phyloP scores from a whole-genome alignment of 2,329 filamentous ascomycete genomes.

The Akanthomyces dipterigenus region DNA sequence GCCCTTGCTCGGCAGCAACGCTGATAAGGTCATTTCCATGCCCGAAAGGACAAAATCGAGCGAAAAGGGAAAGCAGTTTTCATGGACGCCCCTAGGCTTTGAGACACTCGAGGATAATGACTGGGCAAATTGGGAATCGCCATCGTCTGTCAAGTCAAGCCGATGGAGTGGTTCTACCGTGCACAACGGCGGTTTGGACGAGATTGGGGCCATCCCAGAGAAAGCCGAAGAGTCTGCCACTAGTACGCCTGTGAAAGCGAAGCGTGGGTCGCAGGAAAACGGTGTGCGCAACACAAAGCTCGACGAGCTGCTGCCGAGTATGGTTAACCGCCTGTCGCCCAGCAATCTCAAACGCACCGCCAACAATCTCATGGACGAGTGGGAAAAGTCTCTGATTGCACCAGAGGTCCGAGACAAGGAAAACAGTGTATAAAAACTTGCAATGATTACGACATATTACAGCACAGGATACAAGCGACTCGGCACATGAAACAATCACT shows the following conservation, averaged over 20 bases:
- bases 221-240: constrained; percentile 38
- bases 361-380: constrained; percentile 82
- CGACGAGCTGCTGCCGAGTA: constrained; percentile 58
- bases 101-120: constrained; percentile 54
- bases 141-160: constrained; percentile 47
- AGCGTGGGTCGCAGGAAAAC: constrained; percentile 24
- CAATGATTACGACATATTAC: not conserved
- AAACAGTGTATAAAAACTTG: constrained; percentile 21
- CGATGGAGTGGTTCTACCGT: constrained; percentile 60
- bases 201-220: constrained; percentile 41
- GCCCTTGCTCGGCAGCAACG: constrained; percentile 16
- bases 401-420: constrained; percentile 26
- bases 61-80: constrained; percentile 46
- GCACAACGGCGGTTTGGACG: constrained; percentile 32
- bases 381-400: constrained; percentile 58
- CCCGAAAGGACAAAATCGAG: constrained; percentile 30
- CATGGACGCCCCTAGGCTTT: constrained; percentile 52
- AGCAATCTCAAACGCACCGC: constrained; percentile 75
- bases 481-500: not conserved
- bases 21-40: constrained; percentile 16
- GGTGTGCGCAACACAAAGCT: constrained; percentile 36
- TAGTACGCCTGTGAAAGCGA: constrained; percentile 41
- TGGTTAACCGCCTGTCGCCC: constrained; percentile 65
- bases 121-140: constrained; percentile 59
- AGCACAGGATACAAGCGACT: not conserved